These are phyloP conservation scores for Rhynchospora tenuis DNA, from an alignment of 176 grass and related monocot genomes.

Conservation along the genomic window DNA sequence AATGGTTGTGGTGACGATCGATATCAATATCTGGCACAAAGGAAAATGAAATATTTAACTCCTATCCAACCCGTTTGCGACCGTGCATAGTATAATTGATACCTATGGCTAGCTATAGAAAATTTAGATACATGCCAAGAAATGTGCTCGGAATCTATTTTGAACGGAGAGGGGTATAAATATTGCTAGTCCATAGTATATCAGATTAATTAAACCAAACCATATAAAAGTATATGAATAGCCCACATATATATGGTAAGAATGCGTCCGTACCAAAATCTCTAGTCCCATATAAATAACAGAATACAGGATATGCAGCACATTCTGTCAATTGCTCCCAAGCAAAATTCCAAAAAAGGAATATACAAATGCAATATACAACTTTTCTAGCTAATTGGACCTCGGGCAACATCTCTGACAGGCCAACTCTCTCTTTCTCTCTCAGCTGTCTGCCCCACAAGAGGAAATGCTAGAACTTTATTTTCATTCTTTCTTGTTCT, in stretches of 20 bases:
- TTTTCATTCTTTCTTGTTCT: not conserved
- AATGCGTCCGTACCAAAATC: not conserved
- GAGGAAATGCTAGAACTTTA: too few relatives aligned
- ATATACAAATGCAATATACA: not conserved
- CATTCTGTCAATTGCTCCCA: not conserved
- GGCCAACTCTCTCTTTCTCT: too few relatives aligned
- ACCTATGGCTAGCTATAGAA: not conserved
- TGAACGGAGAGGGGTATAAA: not conserved
- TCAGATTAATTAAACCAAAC: not conserved
- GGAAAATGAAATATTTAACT: constrained; percentile 3
- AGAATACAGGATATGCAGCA: not conserved
- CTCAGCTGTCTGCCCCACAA: too few relatives aligned
- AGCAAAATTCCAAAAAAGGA: not conserved
- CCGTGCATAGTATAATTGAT: not conserved
- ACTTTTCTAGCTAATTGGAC: not conserved
- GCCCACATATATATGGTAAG: not conserved
- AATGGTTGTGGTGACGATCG: not conserved
- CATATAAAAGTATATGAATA: not conserved
- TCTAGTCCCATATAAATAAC: not conserved
- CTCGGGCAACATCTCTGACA: too few relatives aligned
- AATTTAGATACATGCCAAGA: not conserved
- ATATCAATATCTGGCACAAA: not conserved
- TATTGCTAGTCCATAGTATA: too few relatives aligned
- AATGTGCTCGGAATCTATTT: not conserved
- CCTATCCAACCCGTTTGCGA: not conserved